Base-by-base conservation (phyloP, 495 filamentous ascomycete genomes). In the Hypoxylon subgilvum region DNA sequence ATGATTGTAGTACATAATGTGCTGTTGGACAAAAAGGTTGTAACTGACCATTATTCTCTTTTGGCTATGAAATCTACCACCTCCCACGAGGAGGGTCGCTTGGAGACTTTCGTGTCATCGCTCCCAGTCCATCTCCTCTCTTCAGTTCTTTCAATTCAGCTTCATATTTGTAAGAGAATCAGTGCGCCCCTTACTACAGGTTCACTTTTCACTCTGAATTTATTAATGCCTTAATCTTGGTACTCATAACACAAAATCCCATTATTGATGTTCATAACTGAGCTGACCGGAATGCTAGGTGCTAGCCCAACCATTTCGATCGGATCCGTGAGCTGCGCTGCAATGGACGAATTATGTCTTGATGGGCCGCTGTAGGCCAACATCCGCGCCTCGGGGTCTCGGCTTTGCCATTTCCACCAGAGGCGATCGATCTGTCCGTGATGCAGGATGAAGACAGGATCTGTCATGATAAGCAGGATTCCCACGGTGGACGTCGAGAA, bases 371-470 rank as follows among this genome's bases (percentile, higher is more conserved):
- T 6, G 46, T 50, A 50, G 4, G 31, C 18, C 46, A 38, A 19
- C 31, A 10, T 14, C 39, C 51, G 51, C 13, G 23, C 6, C 18
- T 38, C 23, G 32, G 16, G 31, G 14, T 51, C 30, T 40, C 39
- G 6, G 10, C 30, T 36, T 30, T 55, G 51, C 51, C 54, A 57
- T 40, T 48, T 39, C 43, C 38, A 48, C 45, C 52, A 51, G 25
- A 43, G 34, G 12, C 44, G 51, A 36, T 82, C 80, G 5, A 83
- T 63, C 69, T 81, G 79, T 2, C 66, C 70, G 49, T 82, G 78
- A 53, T 83, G 80, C 28, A 82, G 66, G 51, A 76, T 76, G 43
- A 82, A 82, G 0, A 76, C 57, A 3, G 80, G 80, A 44, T 83
- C 80, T 65, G 35, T 49, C 2, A 1, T 9, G 19, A 14, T 50